phyloP scores from a whole-genome alignment of 2,329 filamentous ascomycete species.

The Penicillium hordei region DNA sequence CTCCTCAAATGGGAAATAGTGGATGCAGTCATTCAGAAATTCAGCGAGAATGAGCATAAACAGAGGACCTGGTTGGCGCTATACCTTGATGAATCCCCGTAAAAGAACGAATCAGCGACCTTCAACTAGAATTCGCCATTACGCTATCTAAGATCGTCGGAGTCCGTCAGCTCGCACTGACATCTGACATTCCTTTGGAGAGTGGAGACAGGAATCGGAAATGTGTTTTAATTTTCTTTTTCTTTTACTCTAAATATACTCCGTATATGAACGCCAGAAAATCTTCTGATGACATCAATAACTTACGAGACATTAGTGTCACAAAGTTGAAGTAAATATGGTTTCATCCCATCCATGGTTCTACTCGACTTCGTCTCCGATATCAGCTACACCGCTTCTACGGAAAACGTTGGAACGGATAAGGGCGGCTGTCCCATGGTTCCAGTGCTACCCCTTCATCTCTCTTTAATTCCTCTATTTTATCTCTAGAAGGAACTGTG shows the following conservation, averaged over 20 bases:
- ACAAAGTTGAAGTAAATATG: background rate
- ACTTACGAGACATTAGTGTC: background rate
- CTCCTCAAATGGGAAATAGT: constrained; percentile 2
- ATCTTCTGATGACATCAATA: constrained; percentile 5
- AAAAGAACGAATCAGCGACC: constrained; percentile 15
- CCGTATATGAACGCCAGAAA: background rate
- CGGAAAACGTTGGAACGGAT: background rate
- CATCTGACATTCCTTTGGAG: constrained; percentile 27
- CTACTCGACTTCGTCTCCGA: background rate
- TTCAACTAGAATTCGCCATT: constrained; percentile 5
- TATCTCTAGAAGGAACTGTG: background rate
- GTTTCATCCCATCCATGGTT: constrained; percentile 12
- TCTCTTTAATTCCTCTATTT: constrained; percentile 1
- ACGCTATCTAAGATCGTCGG: constrained; percentile 17
- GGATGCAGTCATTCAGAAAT: constrained; percentile 13
- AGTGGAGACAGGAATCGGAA: background rate
- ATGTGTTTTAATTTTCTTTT: background rate
- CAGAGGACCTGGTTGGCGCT: constrained; percentile 16
- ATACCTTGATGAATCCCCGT: constrained; percentile 6
- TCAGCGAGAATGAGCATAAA: constrained; percentile 3
- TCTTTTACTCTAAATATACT: background rate
- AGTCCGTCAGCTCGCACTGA: constrained; percentile 30
- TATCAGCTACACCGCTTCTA: constrained; percentile 30
- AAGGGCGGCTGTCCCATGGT: constrained; percentile 18
- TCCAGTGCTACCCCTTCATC: constrained; percentile 19